phyloP scores from a whole-genome alignment of 306 rosid species.

The Castanea mollissima region DNA sequence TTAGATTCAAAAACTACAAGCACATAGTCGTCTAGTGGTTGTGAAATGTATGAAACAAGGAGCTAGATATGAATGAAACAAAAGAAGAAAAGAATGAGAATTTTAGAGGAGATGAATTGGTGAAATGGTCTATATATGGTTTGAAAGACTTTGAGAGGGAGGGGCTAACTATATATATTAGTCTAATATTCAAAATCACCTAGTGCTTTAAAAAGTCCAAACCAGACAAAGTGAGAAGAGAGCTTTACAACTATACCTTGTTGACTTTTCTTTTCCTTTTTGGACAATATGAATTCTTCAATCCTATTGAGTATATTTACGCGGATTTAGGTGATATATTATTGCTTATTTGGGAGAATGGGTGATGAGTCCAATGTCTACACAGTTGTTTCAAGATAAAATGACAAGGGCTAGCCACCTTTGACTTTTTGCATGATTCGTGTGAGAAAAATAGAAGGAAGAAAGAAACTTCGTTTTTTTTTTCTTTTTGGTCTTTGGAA shows the following conservation, averaged over 20 bases:
- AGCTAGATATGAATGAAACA: not conserved
- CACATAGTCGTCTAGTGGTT: constrained; percentile 4
- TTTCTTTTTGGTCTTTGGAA: not conserved
- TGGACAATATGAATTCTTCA: not conserved
- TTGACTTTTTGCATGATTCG: constrained; percentile 32
- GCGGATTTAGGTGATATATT: not conserved
- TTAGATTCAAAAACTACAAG: constrained; percentile 6
- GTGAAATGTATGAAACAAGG: not conserved
- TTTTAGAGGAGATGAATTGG: constrained; percentile 21
- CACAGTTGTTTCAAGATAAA: constrained; percentile 21
- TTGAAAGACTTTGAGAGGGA: constrained; percentile 12
- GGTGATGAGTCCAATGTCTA: constrained; percentile 38
- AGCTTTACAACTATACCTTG: constrained; percentile 30
- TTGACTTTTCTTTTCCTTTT: not conserved
- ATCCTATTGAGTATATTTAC: not conserved
- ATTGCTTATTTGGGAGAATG: not conserved
- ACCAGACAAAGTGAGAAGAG: constrained; percentile 17
- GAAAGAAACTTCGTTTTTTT: not conserved
- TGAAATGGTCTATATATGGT: constrained; percentile 11
- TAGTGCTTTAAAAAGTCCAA: constrained; percentile 17
- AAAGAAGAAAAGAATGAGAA: not conserved
- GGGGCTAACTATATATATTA: not conserved
- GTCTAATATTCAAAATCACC: constrained; percentile 44
- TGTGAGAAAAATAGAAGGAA: constrained; percentile 10
- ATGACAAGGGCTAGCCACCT: constrained; percentile 50